Percentiles rank a stretch among this genome's conserved stretches.
Conservation (phyloP, 2,329 filamentous ascomycete species). For the Penicillium sp. region DNA sequence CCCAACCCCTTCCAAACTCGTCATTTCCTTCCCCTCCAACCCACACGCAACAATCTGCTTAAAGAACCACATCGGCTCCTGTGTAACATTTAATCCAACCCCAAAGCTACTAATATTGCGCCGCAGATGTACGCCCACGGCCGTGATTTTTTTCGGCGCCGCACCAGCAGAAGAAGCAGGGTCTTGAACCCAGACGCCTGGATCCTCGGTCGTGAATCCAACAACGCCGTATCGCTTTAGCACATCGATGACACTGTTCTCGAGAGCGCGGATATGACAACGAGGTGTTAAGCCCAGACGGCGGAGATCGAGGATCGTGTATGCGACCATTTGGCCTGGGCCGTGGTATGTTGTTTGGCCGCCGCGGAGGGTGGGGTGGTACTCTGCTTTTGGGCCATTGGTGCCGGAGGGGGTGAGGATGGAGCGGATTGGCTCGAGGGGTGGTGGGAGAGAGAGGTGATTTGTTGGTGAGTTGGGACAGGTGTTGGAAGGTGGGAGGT, state of each 20-base stretch:
- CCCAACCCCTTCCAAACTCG: constrained; percentile 65
- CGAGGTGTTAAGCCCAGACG: constrained; percentile 67
- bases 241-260: constrained; percentile 69
- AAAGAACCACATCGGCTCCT: constrained; percentile 63
- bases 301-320: constrained; percentile 82
- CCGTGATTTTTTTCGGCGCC: constrained; percentile 69
- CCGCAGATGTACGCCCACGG: constrained; percentile 86
- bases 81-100: constrained; percentile 62
- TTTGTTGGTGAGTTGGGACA: constrained; percentile 32
- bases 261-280: constrained; percentile 75
- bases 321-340: constrained; percentile 88
- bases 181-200: constrained; percentile 73
- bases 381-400: constrained; percentile 53
- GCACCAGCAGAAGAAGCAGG: neutral
- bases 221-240: constrained; percentile 61
- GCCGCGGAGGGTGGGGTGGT: constrained; percentile 73
- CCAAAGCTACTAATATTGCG: constrained; percentile 82
- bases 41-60: constrained; percentile 87
- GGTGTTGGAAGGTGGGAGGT: constrained; percentile 50
- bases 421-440: constrained; percentile 38
- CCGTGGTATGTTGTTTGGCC: constrained; percentile 95
- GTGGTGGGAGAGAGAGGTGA: constrained; percentile 39
- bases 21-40: constrained; percentile 73
- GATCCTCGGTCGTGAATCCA: constrained; percentile 68
- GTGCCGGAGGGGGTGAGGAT: constrained; percentile 26